Evolutionary conservation across 1,284 basidiomycete species (phyloP).

Genomic region (Trichosporon faecale): DNA sequence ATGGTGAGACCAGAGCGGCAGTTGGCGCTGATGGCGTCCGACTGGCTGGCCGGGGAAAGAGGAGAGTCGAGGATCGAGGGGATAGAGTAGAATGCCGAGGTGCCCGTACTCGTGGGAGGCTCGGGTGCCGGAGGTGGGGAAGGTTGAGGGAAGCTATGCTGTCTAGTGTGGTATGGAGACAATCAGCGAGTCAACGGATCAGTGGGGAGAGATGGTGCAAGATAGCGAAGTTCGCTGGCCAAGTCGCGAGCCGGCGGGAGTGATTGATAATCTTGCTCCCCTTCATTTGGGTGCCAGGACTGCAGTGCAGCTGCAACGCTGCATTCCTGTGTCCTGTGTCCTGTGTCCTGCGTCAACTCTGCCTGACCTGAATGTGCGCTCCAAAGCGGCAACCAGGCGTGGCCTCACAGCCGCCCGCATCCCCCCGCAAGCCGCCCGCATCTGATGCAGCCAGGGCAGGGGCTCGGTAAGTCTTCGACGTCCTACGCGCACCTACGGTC

Average conservation of each 20-base stretch:
- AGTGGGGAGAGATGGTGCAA: not conserved
- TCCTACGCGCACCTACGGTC: no score
- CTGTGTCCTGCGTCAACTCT: no score
- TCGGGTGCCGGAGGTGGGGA: not conserved
- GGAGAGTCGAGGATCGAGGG: not conserved
- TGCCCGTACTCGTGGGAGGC: not conserved
- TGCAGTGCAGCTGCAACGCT: not conserved
- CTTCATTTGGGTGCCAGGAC: not conserved
- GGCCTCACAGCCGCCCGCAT: not conserved
- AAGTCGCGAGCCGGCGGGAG: not conserved
- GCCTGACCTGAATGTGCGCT: not conserved
- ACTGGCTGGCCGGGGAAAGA: not conserved
- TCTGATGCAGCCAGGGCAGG: not conserved
- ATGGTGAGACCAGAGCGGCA: not conserved
- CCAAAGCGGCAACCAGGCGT: not conserved
- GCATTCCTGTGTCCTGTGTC: not conserved
- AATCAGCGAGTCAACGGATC: no score
- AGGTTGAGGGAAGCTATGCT: not conserved
- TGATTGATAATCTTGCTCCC: conserved; percentile 7
- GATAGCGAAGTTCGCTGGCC: not conserved
- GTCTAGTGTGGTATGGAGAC: not conserved
- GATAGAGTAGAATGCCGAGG: not conserved
- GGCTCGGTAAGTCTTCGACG: not conserved
- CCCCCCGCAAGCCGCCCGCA: no score
- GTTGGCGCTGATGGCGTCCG: not conserved